Evolutionary conservation across 768 basidiomycete species (phyloP).

Genomic region (Suillus americanus): DNA sequence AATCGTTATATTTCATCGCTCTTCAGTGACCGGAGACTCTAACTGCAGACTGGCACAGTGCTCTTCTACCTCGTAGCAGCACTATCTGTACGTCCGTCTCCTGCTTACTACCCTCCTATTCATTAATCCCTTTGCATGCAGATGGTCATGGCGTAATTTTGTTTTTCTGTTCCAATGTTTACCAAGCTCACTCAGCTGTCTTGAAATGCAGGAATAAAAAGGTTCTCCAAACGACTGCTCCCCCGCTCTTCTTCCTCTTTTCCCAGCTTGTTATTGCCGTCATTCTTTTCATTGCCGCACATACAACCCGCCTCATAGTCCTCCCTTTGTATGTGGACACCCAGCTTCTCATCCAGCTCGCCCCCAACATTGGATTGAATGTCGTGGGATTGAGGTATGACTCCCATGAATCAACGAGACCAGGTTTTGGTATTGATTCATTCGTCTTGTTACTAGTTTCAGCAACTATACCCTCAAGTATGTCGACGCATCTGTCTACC

Average conservation of each 20-base stretch:
- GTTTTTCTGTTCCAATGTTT: constrained; percentile 14
- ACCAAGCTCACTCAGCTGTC: constrained; percentile 8
- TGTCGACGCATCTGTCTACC: constrained; percentile 94
- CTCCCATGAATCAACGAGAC: not conserved
- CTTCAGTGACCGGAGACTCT: constrained; percentile 6
- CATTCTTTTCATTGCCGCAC: constrained; percentile 65
- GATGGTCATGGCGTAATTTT: constrained; percentile 86
- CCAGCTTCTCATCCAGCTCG: constrained; percentile 68
- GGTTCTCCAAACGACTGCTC: constrained; percentile 74
- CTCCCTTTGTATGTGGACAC: constrained; percentile 64
- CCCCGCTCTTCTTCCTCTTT: constrained; percentile 87
- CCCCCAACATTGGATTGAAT: constrained; percentile 74
- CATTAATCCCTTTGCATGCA: constrained; percentile 26
- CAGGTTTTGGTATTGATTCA: not conserved
- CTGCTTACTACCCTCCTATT: constrained; percentile 1
- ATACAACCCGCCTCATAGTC: constrained; percentile 63
- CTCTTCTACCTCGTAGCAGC: constrained; percentile 89
- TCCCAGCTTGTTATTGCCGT: constrained; percentile 80
- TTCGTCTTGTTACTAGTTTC: constrained; percentile 48
- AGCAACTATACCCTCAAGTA: constrained; percentile 92
- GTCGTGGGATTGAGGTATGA: constrained; percentile 79
- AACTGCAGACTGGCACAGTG: constrained; percentile 65
- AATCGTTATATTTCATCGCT: not conserved
- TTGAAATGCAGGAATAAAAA: constrained; percentile 72
- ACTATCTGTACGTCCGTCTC: constrained; percentile 60